Evolutionary conservation across 2,329 filamentous ascomycete genomes (phyloP).

Genomic region (Lachnellula willkommii): DNA sequence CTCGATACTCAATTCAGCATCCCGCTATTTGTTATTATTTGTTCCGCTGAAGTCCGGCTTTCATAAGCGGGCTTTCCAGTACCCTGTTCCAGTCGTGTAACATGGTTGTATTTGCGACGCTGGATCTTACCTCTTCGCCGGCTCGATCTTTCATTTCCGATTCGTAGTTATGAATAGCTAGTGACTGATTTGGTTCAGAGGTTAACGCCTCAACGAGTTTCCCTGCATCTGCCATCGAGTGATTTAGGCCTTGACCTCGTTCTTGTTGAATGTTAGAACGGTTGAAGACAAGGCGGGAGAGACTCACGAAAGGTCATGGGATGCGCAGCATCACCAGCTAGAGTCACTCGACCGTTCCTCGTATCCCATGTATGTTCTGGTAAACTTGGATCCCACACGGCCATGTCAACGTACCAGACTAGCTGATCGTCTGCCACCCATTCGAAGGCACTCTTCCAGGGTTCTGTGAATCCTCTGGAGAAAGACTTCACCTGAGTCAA

Average conservation of each 20-base stretch:
- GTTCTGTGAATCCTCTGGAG: slow-evolving; percentile 36
- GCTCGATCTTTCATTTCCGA: slow-evolving; percentile 41
- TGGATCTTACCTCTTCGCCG: slow-evolving; percentile 40
- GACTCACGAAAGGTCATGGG: slow-evolving; percentile 34
- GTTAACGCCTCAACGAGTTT: slow-evolving; percentile 30
- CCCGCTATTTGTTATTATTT: slow-evolving; percentile 10
- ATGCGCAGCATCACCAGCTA: slow-evolving; percentile 34
- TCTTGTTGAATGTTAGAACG: slow-evolving; percentile 33
- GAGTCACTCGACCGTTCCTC: slow-evolving; percentile 28
- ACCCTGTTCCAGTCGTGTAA: slow-evolving; percentile 39
- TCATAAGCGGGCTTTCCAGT: slow-evolving; percentile 25
- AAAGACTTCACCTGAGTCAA: slow-evolving; percentile 38
- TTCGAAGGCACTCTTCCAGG: slow-evolving; percentile 39
- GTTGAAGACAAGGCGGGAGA: background rate
- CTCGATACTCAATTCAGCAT: too few species aligned
- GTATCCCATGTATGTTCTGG: slow-evolving; percentile 31
- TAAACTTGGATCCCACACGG: slow-evolving; percentile 32
- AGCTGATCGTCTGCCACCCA: slow-evolving; percentile 30
- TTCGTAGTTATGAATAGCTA: slow-evolving; percentile 37
- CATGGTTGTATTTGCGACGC: slow-evolving; percentile 40
- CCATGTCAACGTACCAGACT: slow-evolving; percentile 29
- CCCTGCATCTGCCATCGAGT: slow-evolving; percentile 39
- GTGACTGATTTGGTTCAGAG: slow-evolving; percentile 24
- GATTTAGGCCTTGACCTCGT: slow-evolving; percentile 45
- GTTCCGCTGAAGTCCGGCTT: background rate